Conservation (phyloP, 768 basidiomycete genomes). For the Boletus eberwhitei region DNA sequence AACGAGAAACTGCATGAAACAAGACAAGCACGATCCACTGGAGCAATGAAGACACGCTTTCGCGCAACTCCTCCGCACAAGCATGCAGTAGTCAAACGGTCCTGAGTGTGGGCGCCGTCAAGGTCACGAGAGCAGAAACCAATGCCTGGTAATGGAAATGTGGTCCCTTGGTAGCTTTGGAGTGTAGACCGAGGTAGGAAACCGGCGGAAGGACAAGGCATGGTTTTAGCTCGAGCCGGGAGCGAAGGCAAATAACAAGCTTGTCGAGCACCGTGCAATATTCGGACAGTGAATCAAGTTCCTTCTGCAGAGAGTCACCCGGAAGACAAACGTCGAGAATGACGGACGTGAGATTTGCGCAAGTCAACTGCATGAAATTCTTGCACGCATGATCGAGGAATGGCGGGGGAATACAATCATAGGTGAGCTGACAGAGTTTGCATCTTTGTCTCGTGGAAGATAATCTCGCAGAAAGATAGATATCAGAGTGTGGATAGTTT, state of each 20-base stretch:
- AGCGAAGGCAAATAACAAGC: conserved; percentile 23
- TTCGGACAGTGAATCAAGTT: conserved; percentile 26
- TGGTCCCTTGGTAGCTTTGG: too few species aligned
- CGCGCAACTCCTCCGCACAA: too few species aligned
- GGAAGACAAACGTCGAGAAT: conserved; percentile 26
- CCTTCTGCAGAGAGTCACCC: conserved; percentile 22
- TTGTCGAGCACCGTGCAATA: conserved; percentile 22
- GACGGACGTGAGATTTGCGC: conserved; percentile 26
- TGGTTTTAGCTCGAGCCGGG: conserved; percentile 22
- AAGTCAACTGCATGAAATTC: conserved; percentile 24
- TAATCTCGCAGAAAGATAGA: conserved; percentile 31
- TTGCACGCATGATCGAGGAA: conserved; percentile 29
- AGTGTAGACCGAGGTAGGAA: conserved; percentile 23
- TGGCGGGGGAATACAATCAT: conserved; percentile 31
- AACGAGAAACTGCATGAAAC: too few species aligned
- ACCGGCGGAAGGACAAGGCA: conserved; percentile 23
- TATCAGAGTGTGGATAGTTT: conserved; percentile 24
- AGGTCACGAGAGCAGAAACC: too few species aligned
- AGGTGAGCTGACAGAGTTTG: conserved; percentile 28
- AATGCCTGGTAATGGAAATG: too few species aligned
- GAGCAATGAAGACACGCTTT: too few species aligned
- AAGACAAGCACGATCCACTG: too few species aligned
- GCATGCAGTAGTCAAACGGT: too few species aligned
- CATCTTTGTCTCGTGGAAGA: conserved; percentile 25
- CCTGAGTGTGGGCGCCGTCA: too few species aligned